Conservation (phyloP, 768 basidiomycete species). For the Ramaria sp. region DNA sequence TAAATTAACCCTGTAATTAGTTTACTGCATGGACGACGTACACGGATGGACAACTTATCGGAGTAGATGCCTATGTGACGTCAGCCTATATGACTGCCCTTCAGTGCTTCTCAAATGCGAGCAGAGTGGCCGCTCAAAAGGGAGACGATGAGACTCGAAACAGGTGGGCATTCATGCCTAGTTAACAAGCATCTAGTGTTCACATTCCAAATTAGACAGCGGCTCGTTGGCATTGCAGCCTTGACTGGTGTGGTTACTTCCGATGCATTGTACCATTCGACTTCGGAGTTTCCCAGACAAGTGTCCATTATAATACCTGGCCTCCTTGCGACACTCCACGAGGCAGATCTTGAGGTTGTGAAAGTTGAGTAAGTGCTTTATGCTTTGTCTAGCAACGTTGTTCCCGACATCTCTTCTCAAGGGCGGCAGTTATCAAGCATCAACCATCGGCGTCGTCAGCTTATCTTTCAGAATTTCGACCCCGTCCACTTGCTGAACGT, state of each 20-base stretch:
- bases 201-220: conserved; percentile 38
- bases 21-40: conserved; percentile 90
- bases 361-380: conserved; percentile 51
- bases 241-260: conserved; percentile 73
- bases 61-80: conserved; percentile 61
- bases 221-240: conserved; percentile 78
- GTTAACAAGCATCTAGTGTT: not conserved
- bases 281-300: conserved; percentile 62
- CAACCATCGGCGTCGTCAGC: conserved; percentile 50
- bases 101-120: conserved; percentile 50
- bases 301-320: conserved; percentile 60
- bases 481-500: conserved; percentile 65
- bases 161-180: conserved; percentile 35
- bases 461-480: conserved; percentile 77
- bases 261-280: conserved; percentile 69
- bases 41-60: conserved; percentile 76
- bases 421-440: conserved; percentile 52
- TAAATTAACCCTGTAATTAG: conserved; percentile 24
- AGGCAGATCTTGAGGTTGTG: conserved; percentile 46
- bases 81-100: conserved; percentile 61
- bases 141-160: conserved; percentile 64
- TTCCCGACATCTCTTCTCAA: conserved; percentile 19
- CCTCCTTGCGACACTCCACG: conserved; percentile 54
- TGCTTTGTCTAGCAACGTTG: not conserved
- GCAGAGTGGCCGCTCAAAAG: conserved; percentile 34